Evolutionary conservation across 2,329 filamentous ascomycete genomes (phyloP), one percentile per base, ranked within the genome.

Genomic region (Cytospora paraplurivora): DNA sequence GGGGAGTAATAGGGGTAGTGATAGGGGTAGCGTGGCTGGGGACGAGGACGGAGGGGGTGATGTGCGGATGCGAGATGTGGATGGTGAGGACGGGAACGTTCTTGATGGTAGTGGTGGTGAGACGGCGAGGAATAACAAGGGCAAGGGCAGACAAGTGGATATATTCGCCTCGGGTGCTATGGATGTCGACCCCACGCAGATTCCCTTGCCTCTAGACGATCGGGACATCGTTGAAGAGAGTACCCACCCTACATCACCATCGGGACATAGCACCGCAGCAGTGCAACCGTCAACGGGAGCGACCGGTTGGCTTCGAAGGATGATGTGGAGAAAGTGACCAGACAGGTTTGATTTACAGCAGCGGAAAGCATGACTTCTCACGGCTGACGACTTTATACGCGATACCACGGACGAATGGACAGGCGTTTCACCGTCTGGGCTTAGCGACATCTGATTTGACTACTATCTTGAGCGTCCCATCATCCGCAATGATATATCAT

Each of bases 251-350:
- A n/a, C n/a, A n/a, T n/a, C n/a, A n/a, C n/a, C n/a, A n/a, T n/a
- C n/a, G n/a, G n/a, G n/a, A 19, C 51, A 54, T 21, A 15, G 50
- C 55, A 56, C 32, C 34, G 19, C 52, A 19, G 38, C 44, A n/a
- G 37, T 57, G 15, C 52, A 37, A 17, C 62, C 59, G 7, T 47
- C 64, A 35, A 54, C 34, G 10, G 47, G 44, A n/a, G 38, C 15
- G n/a, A 50, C 21, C 7, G 60, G 19, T 7, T 62, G 60, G 66
- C 17, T 59, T 35, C 67, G 57, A 35, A 60, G 50, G 12, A 62
- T 67, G 7, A 37, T 52, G 35, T 75, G 71, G 69, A 75, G 49
- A 73, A 80, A 32, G 81, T 84, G 66, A 71, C 79, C 12, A 77
- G 77, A 64, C 74, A 78, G 21, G 66, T 81, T 51, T 75, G 77